phyloP scores from a whole-genome alignment of 148 eudicot genomes.

The Selenicereus undatus region DNA sequence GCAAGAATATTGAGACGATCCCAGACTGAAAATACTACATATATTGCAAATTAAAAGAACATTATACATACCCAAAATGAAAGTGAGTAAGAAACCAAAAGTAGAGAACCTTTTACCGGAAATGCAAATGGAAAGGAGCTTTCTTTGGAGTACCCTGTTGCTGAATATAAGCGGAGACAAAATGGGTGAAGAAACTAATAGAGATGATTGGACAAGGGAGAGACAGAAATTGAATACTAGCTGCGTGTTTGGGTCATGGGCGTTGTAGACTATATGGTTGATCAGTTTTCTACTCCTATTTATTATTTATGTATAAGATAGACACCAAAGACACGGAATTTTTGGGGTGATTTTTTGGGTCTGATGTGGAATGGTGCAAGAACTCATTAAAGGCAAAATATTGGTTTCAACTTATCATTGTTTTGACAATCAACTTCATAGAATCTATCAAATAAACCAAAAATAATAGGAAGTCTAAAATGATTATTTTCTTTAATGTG shows the following conservation, averaged over 20 bases:
- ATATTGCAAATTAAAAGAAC: constrained; percentile 9
- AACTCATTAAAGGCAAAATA: too few species aligned
- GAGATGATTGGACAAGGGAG: constrained; percentile 10
- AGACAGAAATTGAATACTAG: neutral
- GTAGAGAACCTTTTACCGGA: constrained; percentile 25
- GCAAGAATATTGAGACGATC: constrained; percentile 16
- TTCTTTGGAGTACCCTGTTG: constrained; percentile 1
- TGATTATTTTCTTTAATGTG: too few species aligned
- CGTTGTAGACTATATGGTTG: neutral
- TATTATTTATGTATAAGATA: too few species aligned
- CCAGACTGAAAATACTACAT: constrained; percentile 12
- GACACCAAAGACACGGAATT: neutral
- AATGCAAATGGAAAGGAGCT: constrained; percentile 16
- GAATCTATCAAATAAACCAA: too few species aligned
- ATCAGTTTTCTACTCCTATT: neutral
- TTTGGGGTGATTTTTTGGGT: constrained; percentile 13
- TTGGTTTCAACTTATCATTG: too few species aligned
- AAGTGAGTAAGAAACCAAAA: constrained; percentile 8
- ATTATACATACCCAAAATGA: neutral
- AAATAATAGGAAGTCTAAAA: too few species aligned
- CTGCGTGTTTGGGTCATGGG: neutral
- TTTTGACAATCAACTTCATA: too few species aligned
- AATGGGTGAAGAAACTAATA: neutral
- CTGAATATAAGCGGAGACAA: neutral
- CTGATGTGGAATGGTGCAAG: neutral